Evolutionary conservation across 345 rosid genomes (phyloP), one percentile per base, ranked within the genome.

Genomic region (Rhodamnia argentea): DNA sequence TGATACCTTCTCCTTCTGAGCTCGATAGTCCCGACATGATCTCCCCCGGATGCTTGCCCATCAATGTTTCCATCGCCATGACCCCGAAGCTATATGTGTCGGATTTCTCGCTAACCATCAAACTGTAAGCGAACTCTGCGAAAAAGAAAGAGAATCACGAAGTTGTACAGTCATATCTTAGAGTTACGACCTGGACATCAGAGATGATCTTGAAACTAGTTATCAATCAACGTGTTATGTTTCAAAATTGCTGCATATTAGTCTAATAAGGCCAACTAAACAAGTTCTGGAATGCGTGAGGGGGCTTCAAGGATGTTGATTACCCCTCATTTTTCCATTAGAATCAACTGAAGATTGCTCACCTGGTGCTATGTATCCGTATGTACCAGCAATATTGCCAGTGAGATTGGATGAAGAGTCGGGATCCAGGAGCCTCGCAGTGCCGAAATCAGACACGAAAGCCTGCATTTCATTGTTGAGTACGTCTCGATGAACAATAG

Each of bases 61-160:
- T 85, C 4, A 88, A 23, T 27, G 84, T 57, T 82, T 87, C 91
- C 12, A 90, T 82, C 2, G 74, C 52, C 47, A 88, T 76, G 2
- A 90, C 89, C 18, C 90, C 87, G 9, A 88, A 88, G 75, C 90
- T 87, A 64, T 85, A 88, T 3, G 85, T 85, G 47, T 88, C 90
- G 6, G 85, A 83, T 70, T 90, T 90, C 87, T 88, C 81, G 4
- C 52, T 88, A 11, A 87, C 82, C 56, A 52, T 58, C 90, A 88
- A 78, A 27, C 86, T 84, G 82, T 86, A 90, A 26, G 90, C 87
- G 70, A 90, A 81, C 84, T 90, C 89, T 90, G 83, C 11, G 55
- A 81, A 59, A 59, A 60, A 27, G 74, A 13, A 13, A 59, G 64
- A 59, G 14, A 59, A n/a, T 13, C 7, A 10, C 27, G 27, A 81